Percentiles rank a stretch among this genome's conserved stretches.
Evolutionary conservation across 1,284 basidiomycete species (phyloP).

Genomic region (Naganishia sp.): DNA sequence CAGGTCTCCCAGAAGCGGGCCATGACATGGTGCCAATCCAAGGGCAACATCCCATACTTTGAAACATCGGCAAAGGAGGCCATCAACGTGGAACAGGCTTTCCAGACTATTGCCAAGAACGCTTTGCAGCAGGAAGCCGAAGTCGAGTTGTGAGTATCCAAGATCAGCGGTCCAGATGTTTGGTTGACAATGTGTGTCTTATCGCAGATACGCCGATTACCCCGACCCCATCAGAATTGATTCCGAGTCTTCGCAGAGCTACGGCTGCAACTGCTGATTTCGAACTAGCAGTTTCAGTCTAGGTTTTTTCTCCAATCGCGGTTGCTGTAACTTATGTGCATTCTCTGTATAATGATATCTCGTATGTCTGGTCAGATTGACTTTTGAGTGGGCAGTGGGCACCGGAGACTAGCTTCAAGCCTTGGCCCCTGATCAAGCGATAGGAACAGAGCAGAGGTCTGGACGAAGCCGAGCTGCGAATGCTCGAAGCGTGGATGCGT

Average conservation of each 20-base stretch:
- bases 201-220: constrained; percentile 88
- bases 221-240: constrained; percentile 98
- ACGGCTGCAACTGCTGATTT: constrained; percentile 63
- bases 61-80: constrained; percentile 99
- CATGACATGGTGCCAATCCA: constrained; percentile 99
- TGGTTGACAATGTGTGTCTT: not conserved
- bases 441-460: no score
- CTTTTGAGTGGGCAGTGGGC: no score
- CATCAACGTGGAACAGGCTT: constrained; percentile 99
- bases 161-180: not conserved
- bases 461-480: no score
- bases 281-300: not conserved
- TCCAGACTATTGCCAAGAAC: constrained; percentile 99
- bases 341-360: constrained; percentile 15
- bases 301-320: not conserved
- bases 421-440: no score
- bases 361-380: not conserved
- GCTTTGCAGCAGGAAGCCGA: constrained; percentile 96
- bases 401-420: no score
- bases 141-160: constrained; percentile 76
- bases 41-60: constrained; percentile 99
- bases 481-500: no score
- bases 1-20: constrained; percentile 99
- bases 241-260: constrained; percentile 84
- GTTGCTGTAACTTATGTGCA: not conserved